Percentiles rank a stretch among this genome's conserved stretches.
Evolutionary conservation across 139 green algal genomes (phyloP).

Genomic region (Picochlorum sp.): DNA sequence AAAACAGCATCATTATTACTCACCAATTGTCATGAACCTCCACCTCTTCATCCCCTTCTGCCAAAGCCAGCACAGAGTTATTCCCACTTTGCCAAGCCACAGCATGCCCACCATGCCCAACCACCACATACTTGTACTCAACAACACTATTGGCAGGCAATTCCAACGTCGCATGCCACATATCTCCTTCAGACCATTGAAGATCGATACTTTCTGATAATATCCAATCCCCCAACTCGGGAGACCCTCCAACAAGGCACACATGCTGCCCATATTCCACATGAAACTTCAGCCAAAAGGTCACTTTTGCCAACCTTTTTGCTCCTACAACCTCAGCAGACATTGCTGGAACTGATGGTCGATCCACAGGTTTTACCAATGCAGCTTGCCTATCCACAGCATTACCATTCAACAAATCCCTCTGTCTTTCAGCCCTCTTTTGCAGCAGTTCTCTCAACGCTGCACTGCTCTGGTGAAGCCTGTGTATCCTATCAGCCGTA

Average conservation of each 20-base stretch:
- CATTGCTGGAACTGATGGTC: neutral
- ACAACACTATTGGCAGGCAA: constrained; percentile 21
- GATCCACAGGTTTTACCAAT: neutral
- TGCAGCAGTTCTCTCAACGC: constrained; percentile 6
- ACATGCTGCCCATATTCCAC: constrained; percentile 34
- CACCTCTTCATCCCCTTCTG: constrained; percentile 12
- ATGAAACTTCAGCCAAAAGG: constrained; percentile 31
- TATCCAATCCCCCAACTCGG: constrained; percentile 29
- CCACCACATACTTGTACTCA: constrained; percentile 51
- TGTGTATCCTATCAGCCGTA: constrained; percentile 1
- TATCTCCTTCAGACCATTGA: constrained; percentile 32
- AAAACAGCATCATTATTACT: too few relatives aligned
- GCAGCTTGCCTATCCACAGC: neutral
- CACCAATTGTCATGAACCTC: constrained; percentile 51
- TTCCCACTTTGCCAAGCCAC: constrained; percentile 41
- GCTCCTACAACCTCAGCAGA: neutral
- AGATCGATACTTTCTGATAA: constrained; percentile 21
- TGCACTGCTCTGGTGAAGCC: constrained; percentile 9
- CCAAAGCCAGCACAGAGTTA: constrained; percentile 44
- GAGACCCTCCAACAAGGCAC: constrained; percentile 23
- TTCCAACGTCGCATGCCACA: constrained; percentile 19
- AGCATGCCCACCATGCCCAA: constrained; percentile 19
- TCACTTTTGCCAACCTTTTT: constrained; percentile 3
- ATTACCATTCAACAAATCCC: neutral
- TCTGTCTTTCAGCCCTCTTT: constrained; percentile 9